Base-by-base conservation (phyloP, 2,329 filamentous ascomycete genomes). In the Ophiostoma pallidulum region DNA sequence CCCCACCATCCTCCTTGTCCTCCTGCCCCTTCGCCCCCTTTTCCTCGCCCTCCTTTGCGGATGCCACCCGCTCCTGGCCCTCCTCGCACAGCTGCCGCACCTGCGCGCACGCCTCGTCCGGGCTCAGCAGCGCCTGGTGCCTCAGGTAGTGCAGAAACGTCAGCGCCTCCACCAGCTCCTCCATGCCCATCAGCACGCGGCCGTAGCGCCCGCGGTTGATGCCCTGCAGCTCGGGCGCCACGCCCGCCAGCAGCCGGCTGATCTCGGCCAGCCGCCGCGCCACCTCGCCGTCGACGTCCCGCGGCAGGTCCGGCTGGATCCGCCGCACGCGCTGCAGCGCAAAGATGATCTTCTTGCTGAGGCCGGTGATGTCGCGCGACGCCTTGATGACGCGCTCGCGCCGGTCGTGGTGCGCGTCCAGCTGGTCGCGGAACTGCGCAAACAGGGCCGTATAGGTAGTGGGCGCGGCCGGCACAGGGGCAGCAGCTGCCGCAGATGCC, bases 301-400 rank as follows among this genome's bases (percentile, higher is more conserved):
- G 62, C 0, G 88, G 86, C 19, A 95, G 70, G 12, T 77, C 68
- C 50, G 75, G 65, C 53, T 78, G 75, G 41, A 82, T 69, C 33
- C 70, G 69, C 54, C 84, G 82, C 48, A 86, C 77, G 59, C 86
- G 78, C 65, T 92, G 86, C n/a, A 92, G 68, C 1, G 85, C 78
- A 64, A 92, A 92, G 57, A 92, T 92, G 50, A 97, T 94, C 70
- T 97, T 98, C 73, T 98, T 98, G 66, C 88, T 95, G 46, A 89
- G 72, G 0, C 88, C 89, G 7, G 92, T 98, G 50, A 98, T 86
- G 64, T 98, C 92, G 53, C 91, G 75, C 8, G 87, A 94, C 2
- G 82, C 84, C 70, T 97, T 98, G 60, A 94, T 86, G 56, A 95
- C 80, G 45, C 84, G 79, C 68, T 96, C 90, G 48, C 89, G 78